A percentile compares a stretch with the other conserved stretches of the same genome.
These are phyloP conservation scores for Astrocystis sublimbata DNA, from an alignment of 495 filamentous ascomycete genomes.

Conservation along the genomic window DNA sequence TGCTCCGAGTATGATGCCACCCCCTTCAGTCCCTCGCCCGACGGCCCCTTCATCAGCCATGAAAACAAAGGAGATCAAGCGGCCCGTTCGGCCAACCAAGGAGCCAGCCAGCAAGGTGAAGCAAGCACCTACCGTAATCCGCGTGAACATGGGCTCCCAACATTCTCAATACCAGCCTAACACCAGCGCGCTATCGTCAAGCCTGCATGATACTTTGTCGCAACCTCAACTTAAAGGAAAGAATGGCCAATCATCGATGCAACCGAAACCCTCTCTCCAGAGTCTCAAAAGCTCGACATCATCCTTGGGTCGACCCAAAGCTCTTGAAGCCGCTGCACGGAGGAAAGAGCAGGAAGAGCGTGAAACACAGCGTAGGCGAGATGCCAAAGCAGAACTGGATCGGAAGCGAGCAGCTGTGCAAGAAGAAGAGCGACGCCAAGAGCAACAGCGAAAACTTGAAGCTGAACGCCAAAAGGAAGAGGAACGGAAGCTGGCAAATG, in stretches of 20 bases:
- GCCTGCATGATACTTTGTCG: constrained; percentile 59
- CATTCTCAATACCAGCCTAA: constrained; percentile 59
- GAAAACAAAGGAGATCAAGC: constrained; percentile 58
- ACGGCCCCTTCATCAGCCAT: constrained; percentile 44
- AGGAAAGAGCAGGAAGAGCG: constrained; percentile 81
- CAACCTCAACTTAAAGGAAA: constrained; percentile 59
- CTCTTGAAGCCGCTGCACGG: constrained; percentile 64
- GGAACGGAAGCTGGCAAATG: constrained; percentile 44
- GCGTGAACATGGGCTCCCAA: constrained; percentile 72
- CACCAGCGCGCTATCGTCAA: constrained; percentile 58
- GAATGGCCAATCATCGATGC: constrained; percentile 65
- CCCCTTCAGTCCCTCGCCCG: constrained; percentile 57
- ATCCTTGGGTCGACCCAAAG: constrained; percentile 61
- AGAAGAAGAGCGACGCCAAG: constrained; percentile 56
- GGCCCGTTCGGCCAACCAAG: constrained; percentile 70
- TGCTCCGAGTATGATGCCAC: constrained; percentile 51
- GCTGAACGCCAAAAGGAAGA: constrained; percentile 53
- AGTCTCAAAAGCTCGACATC: constrained; percentile 71
- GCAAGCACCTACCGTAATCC: constrained; percentile 76
- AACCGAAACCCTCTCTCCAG: constrained; percentile 61
- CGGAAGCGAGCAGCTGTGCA: constrained; percentile 66
- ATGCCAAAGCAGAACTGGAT: constrained; percentile 75
- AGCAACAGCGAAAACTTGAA: constrained; percentile 53
- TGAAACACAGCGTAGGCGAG: constrained; percentile 73
- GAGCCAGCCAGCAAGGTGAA: constrained; percentile 64